Base-by-base conservation (phyloP, 164 flowering plant genomes). In the Houttuynia cordata region DNA sequence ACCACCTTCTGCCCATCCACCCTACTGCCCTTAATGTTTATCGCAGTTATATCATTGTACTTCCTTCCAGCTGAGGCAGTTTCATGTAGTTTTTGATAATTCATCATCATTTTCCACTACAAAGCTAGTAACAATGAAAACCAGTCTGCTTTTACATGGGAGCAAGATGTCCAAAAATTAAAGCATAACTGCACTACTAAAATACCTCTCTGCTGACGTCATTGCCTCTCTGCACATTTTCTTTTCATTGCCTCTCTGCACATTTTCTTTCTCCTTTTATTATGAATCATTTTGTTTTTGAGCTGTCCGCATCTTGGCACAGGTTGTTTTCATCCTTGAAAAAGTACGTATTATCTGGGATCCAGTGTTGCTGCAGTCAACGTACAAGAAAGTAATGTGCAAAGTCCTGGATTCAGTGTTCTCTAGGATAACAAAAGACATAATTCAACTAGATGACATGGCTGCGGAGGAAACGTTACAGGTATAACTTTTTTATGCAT, bases 391-490 rank as follows among this genome's bases (percentile, higher is more conserved):
- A 69, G 64, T 83, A 67, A 82, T 93, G 88, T 75, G 81, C 64
- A 66, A 57, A 59, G 80, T 90, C 59, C 58, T 93, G 62, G 93
- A 90, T 62, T 75, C 78, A 51, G 85, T 86, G 47, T 81, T 86
- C 69, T 75, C 82, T 39, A 80, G 84, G 74, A 77, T 88, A 23
- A 62, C 80, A 18, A 74, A 71, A 63, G 97, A 93, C 56, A 76
- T 93, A 66, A 95, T 93, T 56, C 80, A 79, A 60, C 62, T 93
- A 68, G 99, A 90, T 80, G 99, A 93, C 70, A 73, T 93, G 67
- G 99, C 95, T 13, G 96, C 97, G 19, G 96, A 90, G 47, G 99
- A 93, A 72, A 86, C 99, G 53, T 70, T 90, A 68, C 92, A 93
- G 87, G 97, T 87, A 70, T 24, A 19, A 6, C 54, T 23, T 53